Base-by-base conservation (phyloP, 371 early-diverging fungal genomes). In the Nematocida sp. region DNA sequence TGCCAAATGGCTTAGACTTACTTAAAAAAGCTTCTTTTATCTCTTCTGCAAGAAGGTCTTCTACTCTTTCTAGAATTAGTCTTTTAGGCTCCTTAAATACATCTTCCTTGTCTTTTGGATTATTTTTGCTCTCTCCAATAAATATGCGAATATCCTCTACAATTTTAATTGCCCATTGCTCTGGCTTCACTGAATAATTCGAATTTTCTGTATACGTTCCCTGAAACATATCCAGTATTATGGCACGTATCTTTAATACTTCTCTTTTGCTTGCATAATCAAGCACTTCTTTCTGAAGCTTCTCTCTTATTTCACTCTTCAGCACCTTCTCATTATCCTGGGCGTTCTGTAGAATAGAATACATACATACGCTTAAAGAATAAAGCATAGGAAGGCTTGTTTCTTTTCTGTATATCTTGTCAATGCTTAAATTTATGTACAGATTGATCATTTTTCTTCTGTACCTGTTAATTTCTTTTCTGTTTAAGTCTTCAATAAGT, bases 21-120 rank as follows among this genome's bases (percentile, higher is more conserved):
- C 62, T 71, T 11, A 83, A 5, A 45, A 83, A 83, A 39, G 82
- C 61, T 25, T 74, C 70, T 47, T 66, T 69, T 33, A 72, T 25
- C 50, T 83, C 83, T 33, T 83, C 4, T 6, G 50, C 44, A 27
- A 83, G 46, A 7, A 55, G 56, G 11, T 23, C 46, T 13, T 72
- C 20, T 23, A 56, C 20, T 25, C 11, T 72, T 13, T 27, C 18
- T 23, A 72, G 33, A 6, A 72, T 27, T 27, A 64, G 7, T 27
- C 27, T 33, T 23, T 42, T 27, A 9, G 64, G 45, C 44, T 42
- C 42, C 11, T 6, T 23, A 45, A 64, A 44, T 11, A 33, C 6
- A 6, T 42, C 23, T 11, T 15, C n/a, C 15, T 33, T 18, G 11
- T 7, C 42, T 45, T 20, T 39, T 18, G 74, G 66, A 2, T 33